A percentile compares a stretch with the other conserved stretches of the same genome.
Conservation (phyloP, 192 early-diverging fungal species). For the Mortierella hygrophila region DNA sequence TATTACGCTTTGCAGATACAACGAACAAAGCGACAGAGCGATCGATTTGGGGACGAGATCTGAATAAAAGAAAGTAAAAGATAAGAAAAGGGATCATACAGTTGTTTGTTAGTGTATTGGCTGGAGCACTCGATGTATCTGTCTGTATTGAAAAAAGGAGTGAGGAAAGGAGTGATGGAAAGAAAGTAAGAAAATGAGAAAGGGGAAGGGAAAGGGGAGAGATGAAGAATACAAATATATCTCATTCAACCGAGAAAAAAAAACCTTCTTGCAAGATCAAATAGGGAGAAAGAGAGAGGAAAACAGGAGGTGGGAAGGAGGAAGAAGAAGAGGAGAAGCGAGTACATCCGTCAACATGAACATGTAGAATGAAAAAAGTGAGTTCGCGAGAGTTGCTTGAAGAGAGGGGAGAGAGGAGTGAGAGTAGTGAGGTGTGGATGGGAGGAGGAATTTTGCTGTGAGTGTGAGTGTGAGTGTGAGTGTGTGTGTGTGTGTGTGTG, state of each 20-base stretch:
- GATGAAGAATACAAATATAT: not conserved
- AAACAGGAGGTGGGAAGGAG: not conserved
- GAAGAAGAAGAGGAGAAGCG: not conserved
- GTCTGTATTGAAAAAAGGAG: not conserved
- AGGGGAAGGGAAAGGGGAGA: not conserved
- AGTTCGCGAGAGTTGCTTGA: not conserved
- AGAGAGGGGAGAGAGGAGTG: not conserved
- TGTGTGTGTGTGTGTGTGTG: too few relatives aligned
- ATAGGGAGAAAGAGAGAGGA: not conserved
- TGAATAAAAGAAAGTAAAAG: not conserved
- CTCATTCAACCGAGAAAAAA: constrained; percentile 2
- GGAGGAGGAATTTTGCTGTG: too few relatives aligned
- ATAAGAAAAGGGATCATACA: not conserved
- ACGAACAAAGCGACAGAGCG: constrained; percentile 4
- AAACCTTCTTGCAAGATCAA: not conserved
- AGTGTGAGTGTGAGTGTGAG: too few relatives aligned
- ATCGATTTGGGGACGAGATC: not conserved
- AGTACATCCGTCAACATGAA: not conserved
- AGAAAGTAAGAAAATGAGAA: not conserved
- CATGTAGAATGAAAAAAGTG: not conserved
- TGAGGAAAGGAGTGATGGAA: not conserved
- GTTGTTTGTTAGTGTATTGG: too few relatives aligned
- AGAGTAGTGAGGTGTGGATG: not conserved
- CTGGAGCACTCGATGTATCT: too few relatives aligned
- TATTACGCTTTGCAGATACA: constrained; percentile 7